A percentile compares a stretch with the other conserved stretches of the same genome.
Conservation (phyloP, 2,329 filamentous ascomycete species). For the Daldinia eschscholtzii region DNA sequence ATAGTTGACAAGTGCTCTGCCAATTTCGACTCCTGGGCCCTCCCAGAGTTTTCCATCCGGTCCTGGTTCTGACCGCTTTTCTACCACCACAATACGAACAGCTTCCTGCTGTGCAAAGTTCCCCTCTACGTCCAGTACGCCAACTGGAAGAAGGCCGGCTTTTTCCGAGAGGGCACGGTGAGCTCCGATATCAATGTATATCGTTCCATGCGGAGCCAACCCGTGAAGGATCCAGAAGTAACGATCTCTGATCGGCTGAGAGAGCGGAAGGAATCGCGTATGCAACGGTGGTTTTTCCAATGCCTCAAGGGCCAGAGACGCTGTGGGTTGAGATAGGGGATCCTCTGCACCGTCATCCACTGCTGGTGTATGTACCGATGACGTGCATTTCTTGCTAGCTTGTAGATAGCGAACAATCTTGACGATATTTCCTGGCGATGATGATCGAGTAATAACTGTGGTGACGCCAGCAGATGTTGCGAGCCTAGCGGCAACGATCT, state of each 20-base stretch:
- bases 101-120: conserved; percentile 93
- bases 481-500: conserved; percentile 91
- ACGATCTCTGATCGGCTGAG: conserved; percentile 87
- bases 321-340: conserved; percentile 56
- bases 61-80: conserved; percentile 57
- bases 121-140: conserved; percentile 91
- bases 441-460: conserved; percentile 93
- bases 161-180: conserved; percentile 83
- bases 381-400: conserved; percentile 61
- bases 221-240: conserved; percentile 98
- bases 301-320: conserved; percentile 57
- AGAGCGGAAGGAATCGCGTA: conserved; percentile 90
- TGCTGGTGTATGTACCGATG: conserved; percentile 45
- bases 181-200: conserved; percentile 94
- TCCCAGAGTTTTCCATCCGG: conserved; percentile 62
- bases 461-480: conserved; percentile 96
- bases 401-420: conserved; percentile 88
- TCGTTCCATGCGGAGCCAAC: conserved; percentile 86
- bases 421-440: conserved; percentile 91
- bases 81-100: conserved; percentile 85
- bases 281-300: conserved; percentile 75
- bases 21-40: conserved; percentile 76
- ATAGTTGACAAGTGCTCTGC: conserved; percentile 92
- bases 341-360: conserved; percentile 53
- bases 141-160: conserved; percentile 88